Conservation (phyloP, 1,139 yeast genomes). For the Ogataea hybrid region DNA sequence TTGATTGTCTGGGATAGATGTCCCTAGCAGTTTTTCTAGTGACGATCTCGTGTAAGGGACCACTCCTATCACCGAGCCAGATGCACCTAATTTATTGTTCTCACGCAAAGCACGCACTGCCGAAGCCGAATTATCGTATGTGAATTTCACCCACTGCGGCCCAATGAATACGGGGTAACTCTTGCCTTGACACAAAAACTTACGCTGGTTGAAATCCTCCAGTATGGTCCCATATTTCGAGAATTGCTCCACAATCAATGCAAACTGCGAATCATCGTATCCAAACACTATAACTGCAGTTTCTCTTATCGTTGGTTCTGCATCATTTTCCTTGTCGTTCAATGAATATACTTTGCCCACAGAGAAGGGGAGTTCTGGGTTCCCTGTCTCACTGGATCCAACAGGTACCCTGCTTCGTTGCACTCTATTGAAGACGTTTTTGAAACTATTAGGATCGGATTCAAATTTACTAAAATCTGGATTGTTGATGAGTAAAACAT, state of each 20-base stretch:
- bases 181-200: not conserved
- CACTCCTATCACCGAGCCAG: constrained; percentile 61
- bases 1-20: constrained; percentile 49
- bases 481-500: constrained; percentile 22
- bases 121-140: constrained; percentile 71
- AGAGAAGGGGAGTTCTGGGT: constrained; percentile 16
- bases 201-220: constrained; percentile 59
- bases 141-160: constrained; percentile 82
- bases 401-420: constrained; percentile 19
- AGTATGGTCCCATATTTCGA: constrained; percentile 76
- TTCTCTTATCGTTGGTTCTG: constrained; percentile 36
- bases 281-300: constrained; percentile 85
- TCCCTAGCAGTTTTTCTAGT: constrained; percentile 61
- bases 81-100: constrained; percentile 44
- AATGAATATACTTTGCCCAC: not conserved
- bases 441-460: constrained; percentile 45
- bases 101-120: constrained; percentile 85
- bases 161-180: constrained; percentile 75
- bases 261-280: constrained; percentile 73
- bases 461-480: constrained; percentile 23
- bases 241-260: constrained; percentile 69
- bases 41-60: constrained; percentile 62
- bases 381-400: constrained; percentile 2
- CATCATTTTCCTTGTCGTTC: constrained; percentile 15
- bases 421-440: constrained; percentile 44